Conservation (phyloP, 768 basidiomycete genomes). For the Amanita brunnescens region DNA sequence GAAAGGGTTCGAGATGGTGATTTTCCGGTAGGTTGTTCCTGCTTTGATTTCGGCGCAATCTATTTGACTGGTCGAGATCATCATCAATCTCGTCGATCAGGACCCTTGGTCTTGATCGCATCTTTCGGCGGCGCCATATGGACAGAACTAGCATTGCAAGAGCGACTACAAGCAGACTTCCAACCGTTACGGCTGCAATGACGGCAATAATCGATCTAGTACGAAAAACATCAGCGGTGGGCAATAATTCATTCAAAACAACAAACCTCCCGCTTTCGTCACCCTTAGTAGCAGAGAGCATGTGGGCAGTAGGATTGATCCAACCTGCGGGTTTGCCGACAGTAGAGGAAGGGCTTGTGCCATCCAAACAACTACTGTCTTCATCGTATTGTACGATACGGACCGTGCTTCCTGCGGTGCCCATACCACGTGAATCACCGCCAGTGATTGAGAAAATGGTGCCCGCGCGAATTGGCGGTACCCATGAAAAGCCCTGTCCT, state of each 20-base stretch:
- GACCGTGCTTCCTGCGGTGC: background rate
- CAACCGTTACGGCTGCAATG: background rate
- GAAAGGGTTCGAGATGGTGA: background rate
- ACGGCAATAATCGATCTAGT: background rate
- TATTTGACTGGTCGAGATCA: background rate
- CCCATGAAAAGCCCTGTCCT: constrained; percentile 22
- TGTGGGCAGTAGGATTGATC: background rate
- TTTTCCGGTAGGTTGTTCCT: background rate
- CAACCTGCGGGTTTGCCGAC: background rate
- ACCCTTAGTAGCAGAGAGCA: background rate
- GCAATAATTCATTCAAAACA: background rate
- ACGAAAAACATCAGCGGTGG: background rate
- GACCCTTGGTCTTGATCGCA: background rate
- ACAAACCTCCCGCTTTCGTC: background rate
- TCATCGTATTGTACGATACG: background rate
- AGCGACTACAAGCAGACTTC: background rate
- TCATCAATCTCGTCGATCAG: background rate
- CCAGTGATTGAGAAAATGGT: background rate
- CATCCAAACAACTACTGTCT: background rate
- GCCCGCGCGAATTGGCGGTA: background rate
- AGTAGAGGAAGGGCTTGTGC: background rate
- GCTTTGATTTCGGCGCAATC: background rate
- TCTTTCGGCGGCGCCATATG: background rate
- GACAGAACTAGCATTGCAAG: background rate
- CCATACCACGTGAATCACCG: background rate